Evolutionary conservation across 768 basidiomycete species (phyloP).

Genomic region (Termitomyces sp.): DNA sequence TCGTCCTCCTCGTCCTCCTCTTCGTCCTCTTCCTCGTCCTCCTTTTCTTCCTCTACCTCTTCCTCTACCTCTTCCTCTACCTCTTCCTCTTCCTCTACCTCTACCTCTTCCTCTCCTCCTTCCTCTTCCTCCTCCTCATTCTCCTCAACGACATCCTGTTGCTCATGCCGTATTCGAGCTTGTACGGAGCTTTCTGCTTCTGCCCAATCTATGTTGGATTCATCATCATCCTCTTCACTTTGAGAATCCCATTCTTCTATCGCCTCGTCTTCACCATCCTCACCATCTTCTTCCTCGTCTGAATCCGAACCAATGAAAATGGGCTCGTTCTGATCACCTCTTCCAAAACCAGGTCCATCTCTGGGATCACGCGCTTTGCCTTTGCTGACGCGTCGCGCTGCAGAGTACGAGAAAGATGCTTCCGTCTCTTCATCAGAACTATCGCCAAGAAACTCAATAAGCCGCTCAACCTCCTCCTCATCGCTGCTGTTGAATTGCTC

Average conservation of each 20-base stretch:
- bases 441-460: constrained; percentile 10
- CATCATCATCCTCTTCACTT: constrained; percentile 20
- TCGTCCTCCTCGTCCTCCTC: constrained; percentile 2
- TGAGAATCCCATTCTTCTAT: constrained; percentile 15
- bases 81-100: not conserved
- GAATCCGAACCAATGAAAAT: constrained; percentile 40
- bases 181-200: constrained; percentile 22
- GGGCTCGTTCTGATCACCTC: constrained; percentile 32
- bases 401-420: constrained; percentile 52
- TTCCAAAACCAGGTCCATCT: constrained; percentile 50
- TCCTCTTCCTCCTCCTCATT: constrained; percentile 17
- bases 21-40: constrained; percentile 14
- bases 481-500: constrained; percentile 7
- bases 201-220: constrained; percentile 8
- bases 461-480: constrained; percentile 13
- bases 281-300: constrained; percentile 20
- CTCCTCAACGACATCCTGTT: constrained; percentile 12
- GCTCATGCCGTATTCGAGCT: constrained; percentile 15
- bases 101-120: constrained; percentile 17
- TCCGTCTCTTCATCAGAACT: constrained; percentile 29
- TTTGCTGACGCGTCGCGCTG: constrained; percentile 40
- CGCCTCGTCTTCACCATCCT: constrained; percentile 18
- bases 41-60: constrained; percentile 13
- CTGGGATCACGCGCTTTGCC: constrained; percentile 60
- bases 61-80: constrained; percentile 7